These are phyloP conservation scores for Neodidymelliopsis sp. DNA, from an alignment of 2,329 filamentous ascomycete genomes.

Conservation along the genomic window DNA sequence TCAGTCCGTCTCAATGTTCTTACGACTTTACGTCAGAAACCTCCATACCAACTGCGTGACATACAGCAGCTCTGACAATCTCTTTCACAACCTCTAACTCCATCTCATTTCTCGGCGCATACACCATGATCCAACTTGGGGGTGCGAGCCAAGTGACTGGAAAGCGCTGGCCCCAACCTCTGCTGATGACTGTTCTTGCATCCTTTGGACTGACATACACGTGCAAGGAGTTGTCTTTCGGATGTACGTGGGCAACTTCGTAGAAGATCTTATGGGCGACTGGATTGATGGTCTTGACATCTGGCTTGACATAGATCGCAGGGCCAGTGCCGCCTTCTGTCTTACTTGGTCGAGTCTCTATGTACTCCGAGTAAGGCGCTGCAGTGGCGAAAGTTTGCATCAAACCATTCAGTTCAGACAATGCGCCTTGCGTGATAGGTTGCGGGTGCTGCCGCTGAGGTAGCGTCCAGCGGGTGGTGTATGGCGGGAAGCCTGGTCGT, in stretches of 20 bases:
- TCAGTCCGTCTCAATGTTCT: neutral
- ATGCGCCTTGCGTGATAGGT: slow-evolving; percentile 31
- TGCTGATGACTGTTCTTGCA: slow-evolving; percentile 72
- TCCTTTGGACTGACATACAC: slow-evolving; percentile 80
- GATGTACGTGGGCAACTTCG: slow-evolving; percentile 70
- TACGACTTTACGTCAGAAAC: slow-evolving; percentile 12
- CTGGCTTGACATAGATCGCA: slow-evolving; percentile 40
- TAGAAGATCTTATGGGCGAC: slow-evolving; percentile 42
- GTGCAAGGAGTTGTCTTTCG: slow-evolving; percentile 78
- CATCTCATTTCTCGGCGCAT: slow-evolving; percentile 74
- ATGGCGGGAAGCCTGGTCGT: slow-evolving; percentile 29
- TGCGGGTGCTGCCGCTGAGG: slow-evolving; percentile 39
- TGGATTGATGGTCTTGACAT: slow-evolving; percentile 36
- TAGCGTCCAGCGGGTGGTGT: slow-evolving; percentile 39
- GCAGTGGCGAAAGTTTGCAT: slow-evolving; percentile 32
- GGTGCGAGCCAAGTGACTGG: slow-evolving; percentile 49
- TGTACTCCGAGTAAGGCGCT: slow-evolving; percentile 27
- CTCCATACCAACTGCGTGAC: slow-evolving; percentile 60
- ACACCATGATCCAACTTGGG: slow-evolving; percentile 67
- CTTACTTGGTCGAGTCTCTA: slow-evolving; percentile 32
- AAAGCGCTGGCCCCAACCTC: slow-evolving; percentile 77
- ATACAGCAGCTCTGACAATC: slow-evolving; percentile 78
- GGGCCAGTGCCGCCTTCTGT: slow-evolving; percentile 44
- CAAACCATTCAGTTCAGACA: slow-evolving; percentile 26
- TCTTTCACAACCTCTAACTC: slow-evolving; percentile 72